Evolutionary conservation across 2,329 filamentous ascomycete genomes (phyloP), one percentile per base, ranked within the genome.

Genomic region (Fusarium fracticaudum): DNA sequence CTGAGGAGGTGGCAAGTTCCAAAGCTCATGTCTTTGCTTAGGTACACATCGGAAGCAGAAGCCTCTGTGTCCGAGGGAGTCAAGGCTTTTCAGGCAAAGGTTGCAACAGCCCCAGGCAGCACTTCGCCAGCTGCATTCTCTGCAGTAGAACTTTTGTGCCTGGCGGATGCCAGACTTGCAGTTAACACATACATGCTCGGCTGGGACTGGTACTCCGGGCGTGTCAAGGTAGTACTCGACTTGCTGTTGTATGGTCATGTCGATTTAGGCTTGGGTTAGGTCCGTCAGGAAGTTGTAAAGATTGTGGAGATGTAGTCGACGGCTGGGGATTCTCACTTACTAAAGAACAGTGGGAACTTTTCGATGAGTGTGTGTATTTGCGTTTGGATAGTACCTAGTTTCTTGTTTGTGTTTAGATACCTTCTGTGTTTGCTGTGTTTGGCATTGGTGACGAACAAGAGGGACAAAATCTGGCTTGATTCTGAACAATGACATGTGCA

Each of bases 21-120:
- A 55, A 55, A 41, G 14, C 24, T 55, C 51, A 37, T 55, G 51
- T 18, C 24, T 17, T 41, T 40, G 35, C 3, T 38, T 13, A 13
- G 60, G 60, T n/a, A 67, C n/a, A 38, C 60, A 69, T 38, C 54
- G 45, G 13, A 35, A 47, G 29, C 69, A 71, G 20, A 61, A 60
- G 12, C 62, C 66, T 33, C 60, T 40, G 18, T 26, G 18, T 41
- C 24, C 31, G n/a, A 69, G 37, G 4, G 26, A 33, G 5, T 58
- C 60, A 3, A 61, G 55, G 3, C 5, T 29, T 12, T 57, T 40
- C 20, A 57, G 38, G 40, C 69, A 71, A 14, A 71, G 31, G 10
- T 66, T 59, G 14, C 69, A 71, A 12, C 24, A 18, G 6, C 31
- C 35, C 69, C 60, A 71, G 7, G 24, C 24, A 11, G 24, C 13